Percentiles rank a stretch among this genome's conserved stretches.
Evolutionary conservation across 495 filamentous ascomycete genomes (phyloP).

Genomic region (Ramalina peruviana): DNA sequence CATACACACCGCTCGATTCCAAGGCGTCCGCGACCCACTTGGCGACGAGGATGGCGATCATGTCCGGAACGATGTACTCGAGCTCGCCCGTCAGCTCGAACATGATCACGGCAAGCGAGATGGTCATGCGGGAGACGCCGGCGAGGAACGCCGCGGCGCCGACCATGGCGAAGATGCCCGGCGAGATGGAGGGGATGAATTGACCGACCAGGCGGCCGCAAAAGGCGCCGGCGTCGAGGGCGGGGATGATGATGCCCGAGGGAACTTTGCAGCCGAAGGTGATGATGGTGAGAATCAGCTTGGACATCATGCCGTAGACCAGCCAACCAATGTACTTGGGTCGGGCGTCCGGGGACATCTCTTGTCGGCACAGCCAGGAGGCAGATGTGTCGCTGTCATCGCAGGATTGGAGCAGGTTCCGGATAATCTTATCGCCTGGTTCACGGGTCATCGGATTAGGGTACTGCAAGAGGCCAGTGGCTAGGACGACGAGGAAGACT

Average conservation of each 20-base stretch:
- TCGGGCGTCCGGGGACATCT: slow-evolving; percentile 26
- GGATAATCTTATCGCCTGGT: slow-evolving; percentile 39
- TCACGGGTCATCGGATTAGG: slow-evolving; percentile 38
- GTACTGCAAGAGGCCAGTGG: slow-evolving; percentile 39
- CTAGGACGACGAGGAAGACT: slow-evolving; percentile 36
- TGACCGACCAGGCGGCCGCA: slow-evolving; percentile 43
- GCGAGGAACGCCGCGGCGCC: slow-evolving; percentile 46
- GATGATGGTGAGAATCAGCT: slow-evolving; percentile 40
- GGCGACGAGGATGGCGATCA: slow-evolving; percentile 43
- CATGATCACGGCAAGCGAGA: slow-evolving; percentile 45
- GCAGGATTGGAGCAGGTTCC: slow-evolving; percentile 40
- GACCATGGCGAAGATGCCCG: slow-evolving; percentile 47
- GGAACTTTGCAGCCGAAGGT: slow-evolving; percentile 46
- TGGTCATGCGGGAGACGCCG: slow-evolving; percentile 44
- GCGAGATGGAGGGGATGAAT: slow-evolving; percentile 26
- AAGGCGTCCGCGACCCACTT: slow-evolving; percentile 46
- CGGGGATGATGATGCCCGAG: slow-evolving; percentile 44
- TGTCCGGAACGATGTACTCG: slow-evolving; percentile 39
- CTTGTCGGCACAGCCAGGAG: slow-evolving; percentile 32
- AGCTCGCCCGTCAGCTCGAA: slow-evolving; percentile 37
- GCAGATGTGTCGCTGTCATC: background rate
- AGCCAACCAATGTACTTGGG: slow-evolving; percentile 33
- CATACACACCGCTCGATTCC: slow-evolving; percentile 37
- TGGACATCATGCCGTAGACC: slow-evolving; percentile 35
- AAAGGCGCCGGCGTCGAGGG: slow-evolving; percentile 41